Conservation (phyloP, 176 grass and related monocot genomes). For the Cenchrus fungigraminus region DNA sequence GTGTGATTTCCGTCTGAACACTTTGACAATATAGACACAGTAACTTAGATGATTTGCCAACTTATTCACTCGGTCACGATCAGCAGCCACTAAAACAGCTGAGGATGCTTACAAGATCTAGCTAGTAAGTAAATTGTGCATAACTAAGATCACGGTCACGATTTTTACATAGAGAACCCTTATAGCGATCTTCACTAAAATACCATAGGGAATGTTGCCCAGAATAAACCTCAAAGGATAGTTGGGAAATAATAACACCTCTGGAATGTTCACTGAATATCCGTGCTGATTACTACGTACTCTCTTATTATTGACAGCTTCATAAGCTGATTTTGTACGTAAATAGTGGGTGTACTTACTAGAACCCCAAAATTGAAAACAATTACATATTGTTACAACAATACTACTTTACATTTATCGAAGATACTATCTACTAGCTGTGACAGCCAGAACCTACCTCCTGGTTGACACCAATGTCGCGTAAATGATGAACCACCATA, state of each 20-base stretch:
- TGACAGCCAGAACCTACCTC: background rate
- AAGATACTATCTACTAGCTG: constrained; percentile 13
- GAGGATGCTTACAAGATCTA: too few species aligned
- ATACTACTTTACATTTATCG: constrained; percentile 38
- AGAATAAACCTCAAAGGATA: background rate
- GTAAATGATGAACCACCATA: background rate
- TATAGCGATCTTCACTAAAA: too few species aligned
- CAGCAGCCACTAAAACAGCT: too few species aligned
- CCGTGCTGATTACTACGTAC: background rate
- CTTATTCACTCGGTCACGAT: too few species aligned
- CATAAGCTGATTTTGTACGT: background rate
- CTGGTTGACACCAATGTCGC: background rate
- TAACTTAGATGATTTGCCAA: too few species aligned
- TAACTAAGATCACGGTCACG: too few species aligned
- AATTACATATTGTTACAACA: constrained; percentile 45
- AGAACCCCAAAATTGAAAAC: background rate
- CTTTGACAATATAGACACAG: too few species aligned
- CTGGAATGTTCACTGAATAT: background rate
- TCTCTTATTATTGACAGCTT: background rate
- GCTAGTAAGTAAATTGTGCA: too few species aligned
- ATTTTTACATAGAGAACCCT: too few species aligned
- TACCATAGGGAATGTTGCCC: too few species aligned
- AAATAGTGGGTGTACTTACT: background rate
- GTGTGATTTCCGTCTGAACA: too few species aligned
- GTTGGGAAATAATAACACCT: background rate